Evolutionary conservation across 345 rosid genomes (phyloP).

Genomic region (Combretum micranthum): DNA sequence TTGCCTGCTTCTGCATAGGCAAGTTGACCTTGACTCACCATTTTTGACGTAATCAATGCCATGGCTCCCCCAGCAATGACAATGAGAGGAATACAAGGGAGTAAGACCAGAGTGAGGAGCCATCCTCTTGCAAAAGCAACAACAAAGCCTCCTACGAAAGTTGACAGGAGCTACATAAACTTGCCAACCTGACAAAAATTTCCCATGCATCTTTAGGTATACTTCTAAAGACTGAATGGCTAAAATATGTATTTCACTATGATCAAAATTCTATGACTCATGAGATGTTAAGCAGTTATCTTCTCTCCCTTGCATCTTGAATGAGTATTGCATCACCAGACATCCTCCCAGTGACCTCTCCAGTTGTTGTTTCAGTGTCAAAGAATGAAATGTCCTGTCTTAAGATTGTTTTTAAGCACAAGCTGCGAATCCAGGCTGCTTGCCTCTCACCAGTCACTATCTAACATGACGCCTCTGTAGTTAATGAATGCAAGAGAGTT

Average conservation of each 20-base stretch:
- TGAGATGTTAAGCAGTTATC: constrained; percentile 20
- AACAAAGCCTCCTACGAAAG: constrained; percentile 61
- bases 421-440: constrained; percentile 59
- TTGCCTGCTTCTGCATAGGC: constrained; percentile 87
- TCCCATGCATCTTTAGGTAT: neutral
- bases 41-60: constrained; percentile 51
- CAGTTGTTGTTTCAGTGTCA: constrained; percentile 81
- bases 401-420: constrained; percentile 69
- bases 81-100: constrained; percentile 54
- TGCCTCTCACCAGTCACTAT: constrained; percentile 90
- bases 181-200: constrained; percentile 58
- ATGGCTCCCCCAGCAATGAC: constrained; percentile 47
- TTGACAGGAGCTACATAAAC: constrained; percentile 47
- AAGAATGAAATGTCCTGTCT: constrained; percentile 80
- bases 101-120: constrained; percentile 45
- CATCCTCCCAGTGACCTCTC: constrained; percentile 89
- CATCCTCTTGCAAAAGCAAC: constrained; percentile 60
- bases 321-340: constrained; percentile 86
- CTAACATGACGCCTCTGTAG: constrained; percentile 83
- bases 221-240: no score
- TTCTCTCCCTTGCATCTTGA: constrained; percentile 94
- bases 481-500: neutral
- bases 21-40: constrained; percentile 67
- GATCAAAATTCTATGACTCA: neutral
- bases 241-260: no score